Evolutionary conservation across 768 basidiomycete genomes (phyloP).

Genomic region (Panellus pusillus): DNA sequence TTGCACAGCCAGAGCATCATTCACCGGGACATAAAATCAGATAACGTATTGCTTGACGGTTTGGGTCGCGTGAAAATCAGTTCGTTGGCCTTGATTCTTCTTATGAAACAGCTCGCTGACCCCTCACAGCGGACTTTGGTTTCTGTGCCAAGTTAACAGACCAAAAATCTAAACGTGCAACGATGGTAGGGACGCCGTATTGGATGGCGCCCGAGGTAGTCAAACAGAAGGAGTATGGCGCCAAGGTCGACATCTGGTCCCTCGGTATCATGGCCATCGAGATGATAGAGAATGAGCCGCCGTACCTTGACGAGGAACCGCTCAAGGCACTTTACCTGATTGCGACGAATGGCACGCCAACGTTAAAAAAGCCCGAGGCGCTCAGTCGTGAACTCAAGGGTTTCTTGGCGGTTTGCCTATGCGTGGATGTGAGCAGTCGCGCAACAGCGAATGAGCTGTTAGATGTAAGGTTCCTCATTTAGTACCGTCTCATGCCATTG

Average conservation of each 20-base stretch:
- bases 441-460: slow-evolving; percentile 87
- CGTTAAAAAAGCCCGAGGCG: slow-evolving; percentile 92
- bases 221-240: slow-evolving; percentile 95
- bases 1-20: slow-evolving; percentile 93
- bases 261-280: slow-evolving; percentile 98
- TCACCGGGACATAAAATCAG: slow-evolving; percentile 96
- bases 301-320: slow-evolving; percentile 94
- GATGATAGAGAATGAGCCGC: slow-evolving; percentile 98
- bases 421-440: slow-evolving; percentile 92
- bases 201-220: slow-evolving; percentile 99
- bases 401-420: slow-evolving; percentile 96
- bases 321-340: slow-evolving; percentile 93
- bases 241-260: slow-evolving; percentile 96
- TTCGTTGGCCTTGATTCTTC: slow-evolving; percentile 42
- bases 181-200: slow-evolving; percentile 98
- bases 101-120: slow-evolving; percentile 3
- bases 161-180: slow-evolving; percentile 94
- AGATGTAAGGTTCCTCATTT: slow-evolving; percentile 52
- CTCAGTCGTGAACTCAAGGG: slow-evolving; percentile 91
- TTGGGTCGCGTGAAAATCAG: slow-evolving; percentile 97
- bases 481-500: slow-evolving; percentile 6
- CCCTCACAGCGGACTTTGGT: slow-evolving; percentile 81
- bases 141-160: slow-evolving; percentile 96
- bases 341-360: slow-evolving; percentile 98
- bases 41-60: slow-evolving; percentile 92